Conservation (phyloP, 1,139 yeast genomes). For the Yamadazyma triangularis region DNA sequence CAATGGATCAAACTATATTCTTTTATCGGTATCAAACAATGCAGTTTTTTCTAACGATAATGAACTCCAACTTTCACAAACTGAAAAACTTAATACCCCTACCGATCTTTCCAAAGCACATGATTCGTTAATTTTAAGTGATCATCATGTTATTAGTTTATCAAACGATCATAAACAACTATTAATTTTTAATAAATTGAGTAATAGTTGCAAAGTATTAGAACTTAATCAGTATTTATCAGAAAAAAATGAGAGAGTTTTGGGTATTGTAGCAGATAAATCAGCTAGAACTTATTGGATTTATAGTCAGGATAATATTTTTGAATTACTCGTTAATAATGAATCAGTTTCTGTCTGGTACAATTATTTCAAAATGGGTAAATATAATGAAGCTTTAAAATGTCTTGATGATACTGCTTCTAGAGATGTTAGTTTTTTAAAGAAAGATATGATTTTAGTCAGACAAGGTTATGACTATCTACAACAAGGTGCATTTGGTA, state of each 20-base stretch:
- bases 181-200: constrained; percentile 21
- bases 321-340: constrained; percentile 57
- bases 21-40: constrained; percentile 11
- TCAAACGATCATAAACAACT: constrained; percentile 12
- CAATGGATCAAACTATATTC: constrained; percentile 10
- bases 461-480: constrained; percentile 62
- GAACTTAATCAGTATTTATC: constrained; percentile 7
- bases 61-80: constrained; percentile 21
- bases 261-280: constrained; percentile 61
- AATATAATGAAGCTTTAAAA: constrained; percentile 65
- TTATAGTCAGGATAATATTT: constrained; percentile 15
- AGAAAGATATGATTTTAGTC: constrained; percentile 51
- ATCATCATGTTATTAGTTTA: constrained; percentile 24
- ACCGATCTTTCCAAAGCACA: constrained; percentile 4
- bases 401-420: constrained; percentile 25
- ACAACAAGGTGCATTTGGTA: constrained; percentile 40
- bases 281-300: constrained; percentile 25
- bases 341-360: constrained; percentile 79
- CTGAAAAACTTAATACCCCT: constrained; percentile 11
- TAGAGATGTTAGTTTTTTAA: constrained; percentile 8
- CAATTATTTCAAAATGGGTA: constrained; percentile 55
- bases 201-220: constrained; percentile 10
- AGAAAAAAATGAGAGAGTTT: constrained; percentile 30
- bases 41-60: constrained; percentile 24
- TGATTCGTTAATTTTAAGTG: constrained; percentile 15